Conservation (phyloP, 2,329 filamentous ascomycete genomes). For the Lecanosticta acicola region DNA sequence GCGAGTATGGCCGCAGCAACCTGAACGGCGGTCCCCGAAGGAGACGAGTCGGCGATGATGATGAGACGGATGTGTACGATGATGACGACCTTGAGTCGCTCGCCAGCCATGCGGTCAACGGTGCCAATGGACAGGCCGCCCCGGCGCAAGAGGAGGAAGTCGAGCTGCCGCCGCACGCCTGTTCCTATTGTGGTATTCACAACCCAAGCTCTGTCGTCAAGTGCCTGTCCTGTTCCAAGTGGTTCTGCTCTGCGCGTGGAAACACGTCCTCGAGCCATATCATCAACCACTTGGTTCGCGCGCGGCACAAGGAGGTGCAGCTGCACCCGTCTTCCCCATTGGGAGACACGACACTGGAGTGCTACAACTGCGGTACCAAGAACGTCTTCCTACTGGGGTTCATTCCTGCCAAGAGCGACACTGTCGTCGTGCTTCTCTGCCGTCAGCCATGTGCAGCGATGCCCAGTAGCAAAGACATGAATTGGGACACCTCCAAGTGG, state of each 20-base stretch:
- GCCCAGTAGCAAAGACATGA: conserved; percentile 98
- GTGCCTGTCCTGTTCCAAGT: conserved; percentile 91
- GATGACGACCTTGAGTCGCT: conserved; percentile 65
- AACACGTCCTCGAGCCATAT: conserved; percentile 97
- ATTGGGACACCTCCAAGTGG: conserved; percentile 97
- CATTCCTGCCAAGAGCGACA: conserved; percentile 97
- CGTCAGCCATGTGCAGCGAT: conserved; percentile 93
- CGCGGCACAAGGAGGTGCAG: conserved; percentile 97
- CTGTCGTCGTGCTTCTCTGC: conserved; percentile 92
- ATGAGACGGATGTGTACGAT: conserved; percentile 74
- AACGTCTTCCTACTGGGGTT: conserved; percentile 97
- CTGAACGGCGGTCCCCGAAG: conserved; percentile 55
- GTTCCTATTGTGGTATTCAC: conserved; percentile 97
- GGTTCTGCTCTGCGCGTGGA: conserved; percentile 97
- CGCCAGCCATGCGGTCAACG: conserved; percentile 74
- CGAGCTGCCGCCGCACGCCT: conserved; percentile 87
- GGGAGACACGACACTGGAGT: conserved; percentile 93
- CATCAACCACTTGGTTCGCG: conserved; percentile 94
- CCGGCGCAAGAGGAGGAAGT: conserved; percentile 70
- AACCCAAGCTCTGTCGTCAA: conserved; percentile 93
- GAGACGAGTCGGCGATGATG: conserved; percentile 79
- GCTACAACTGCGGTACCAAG: conserved; percentile 99
- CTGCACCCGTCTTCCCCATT: conserved; percentile 88
- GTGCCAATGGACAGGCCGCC: conserved; percentile 55
- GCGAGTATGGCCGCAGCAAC: conserved; percentile 52